Evolutionary conservation across 768 basidiomycete species (phyloP), one percentile per base, ranked within the genome.

Genomic region (Tylopilus subfusipes): DNA sequence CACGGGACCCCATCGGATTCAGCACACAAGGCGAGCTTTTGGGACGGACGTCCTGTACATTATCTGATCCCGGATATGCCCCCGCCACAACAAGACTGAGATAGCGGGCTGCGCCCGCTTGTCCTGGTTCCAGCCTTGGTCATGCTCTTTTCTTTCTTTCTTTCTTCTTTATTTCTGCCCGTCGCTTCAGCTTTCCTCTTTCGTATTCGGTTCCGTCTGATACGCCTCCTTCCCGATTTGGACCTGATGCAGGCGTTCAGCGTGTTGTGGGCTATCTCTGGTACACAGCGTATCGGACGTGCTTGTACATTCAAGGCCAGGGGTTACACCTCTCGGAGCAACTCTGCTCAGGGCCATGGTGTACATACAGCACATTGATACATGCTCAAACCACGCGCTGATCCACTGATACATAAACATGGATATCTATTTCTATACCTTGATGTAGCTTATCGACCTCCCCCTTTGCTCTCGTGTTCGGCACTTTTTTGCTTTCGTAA

Each of bases 51-150:
- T 42, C 74, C 75, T 24, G 58, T 84, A 55, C 82, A 84, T 65
- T 83, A 81, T 71, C 63, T 84, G 54, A 83, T 84, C 39, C 82
- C 82, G 10, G 82, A 84, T 61, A 74, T 83, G 75, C 82, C 82
- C 18, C 67, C 63, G 19, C 67, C 67, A 12, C 63, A 58, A 60
- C 62, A 47, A 51, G 68, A 73, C 30, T 68, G 55, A 68, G 38
- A 54, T n/a, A 43, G 14, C 24, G 42, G 48, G 50, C 46, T 34
- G 52, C 25, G 46, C 52, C 30, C 39, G 39, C 22, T 55, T 44
- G 25, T 36, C 36, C 27, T 27, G 38, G 21, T 33, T 50, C 29
- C 36, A 10, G 8, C 16, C 25, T 27, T 21, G 30, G 24, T 29
- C 22, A 27, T 33, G 53, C 16, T 48, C 16, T 19, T 13, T 30